These are phyloP conservation scores for Naumovozyma castellii DNA, from an alignment of 805 yeast species.

Conservation along the genomic window DNA sequence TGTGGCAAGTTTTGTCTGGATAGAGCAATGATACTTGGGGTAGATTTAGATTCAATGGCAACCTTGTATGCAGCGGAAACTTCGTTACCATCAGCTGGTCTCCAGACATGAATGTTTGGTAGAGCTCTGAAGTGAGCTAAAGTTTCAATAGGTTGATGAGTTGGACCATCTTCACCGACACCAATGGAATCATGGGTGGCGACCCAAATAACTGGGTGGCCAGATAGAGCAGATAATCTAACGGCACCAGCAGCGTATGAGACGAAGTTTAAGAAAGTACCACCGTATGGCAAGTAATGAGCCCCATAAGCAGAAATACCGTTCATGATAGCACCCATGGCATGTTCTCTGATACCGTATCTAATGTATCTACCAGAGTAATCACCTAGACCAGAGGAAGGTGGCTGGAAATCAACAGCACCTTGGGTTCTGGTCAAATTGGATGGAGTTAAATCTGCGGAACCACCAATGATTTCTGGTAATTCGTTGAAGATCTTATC, in stretches of 20 bases:
- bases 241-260: conserved; percentile 82
- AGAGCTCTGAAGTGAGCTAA: conserved; percentile 77
- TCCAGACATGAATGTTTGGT: conserved; percentile 79
- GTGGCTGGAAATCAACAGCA: conserved; percentile 89
- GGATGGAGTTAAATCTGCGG: conserved; percentile 96
- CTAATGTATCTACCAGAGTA: conserved; percentile 90
- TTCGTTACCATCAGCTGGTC: conserved; percentile 92
- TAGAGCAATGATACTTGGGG: conserved; percentile 69
- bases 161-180: conserved; percentile 89
- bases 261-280: conserved; percentile 92
- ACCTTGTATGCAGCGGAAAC: conserved; percentile 71
- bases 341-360: conserved; percentile 98
- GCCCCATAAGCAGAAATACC: conserved; percentile 89
- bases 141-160: conserved; percentile 88
- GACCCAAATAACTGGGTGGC: conserved; percentile 77
- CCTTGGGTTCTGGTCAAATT: conserved; percentile 83
- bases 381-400: conserved; percentile 67
- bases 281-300: conserved; percentile 85
- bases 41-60: conserved; percentile 49
- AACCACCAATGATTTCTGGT: conserved; percentile 94
- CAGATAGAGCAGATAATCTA: conserved; percentile 74
- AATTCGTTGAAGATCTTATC: conserved; percentile 48
- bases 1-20: conserved; percentile 89
- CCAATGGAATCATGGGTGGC: conserved; percentile 89
- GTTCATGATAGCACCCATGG: conserved; percentile 96